A percentile compares a stretch with the other conserved stretches of the same genome.
Evolutionary conservation across 2,329 filamentous ascomycete genomes (phyloP).

Genomic region (Aureobasidium zeae): DNA sequence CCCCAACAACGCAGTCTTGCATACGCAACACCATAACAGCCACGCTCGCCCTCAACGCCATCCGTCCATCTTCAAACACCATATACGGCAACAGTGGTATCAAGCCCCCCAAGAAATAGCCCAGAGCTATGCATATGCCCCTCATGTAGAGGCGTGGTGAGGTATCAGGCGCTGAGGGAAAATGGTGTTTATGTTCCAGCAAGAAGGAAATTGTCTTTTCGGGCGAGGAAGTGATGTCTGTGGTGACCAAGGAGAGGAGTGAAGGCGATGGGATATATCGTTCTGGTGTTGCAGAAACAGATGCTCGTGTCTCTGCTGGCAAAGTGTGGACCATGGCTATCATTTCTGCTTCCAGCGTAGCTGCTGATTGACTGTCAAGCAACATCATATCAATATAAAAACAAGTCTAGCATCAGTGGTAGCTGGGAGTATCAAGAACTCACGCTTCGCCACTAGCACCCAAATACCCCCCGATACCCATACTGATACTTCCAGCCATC

Average conservation of each 20-base stretch:
- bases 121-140: conserved; percentile 56
- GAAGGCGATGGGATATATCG: conserved; percentile 4
- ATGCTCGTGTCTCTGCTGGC: conserved; percentile 3
- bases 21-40: conserved; percentile 54
- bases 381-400: not conserved
- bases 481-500: conserved; percentile 34
- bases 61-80: conserved; percentile 35
- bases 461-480: conserved; percentile 36
- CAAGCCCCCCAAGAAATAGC: conserved; percentile 61
- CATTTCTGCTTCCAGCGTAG: conserved; percentile 37
- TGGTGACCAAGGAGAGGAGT: not conserved
- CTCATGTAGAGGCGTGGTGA: conserved; percentile 39
- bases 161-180: conserved; percentile 36
- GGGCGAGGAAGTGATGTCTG: not conserved
- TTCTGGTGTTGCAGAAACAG: conserved; percentile 1
- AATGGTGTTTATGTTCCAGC: conserved; percentile 34
- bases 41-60: conserved; percentile 51
- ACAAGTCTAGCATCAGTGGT: not conserved
- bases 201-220: conserved; percentile 8
- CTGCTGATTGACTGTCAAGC: conserved; percentile 31
- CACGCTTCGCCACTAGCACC: conserved; percentile 43
- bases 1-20: conserved; percentile 49
- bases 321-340: conserved; percentile 14
- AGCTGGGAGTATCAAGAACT: conserved; percentile 1
- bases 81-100: conserved; percentile 66